Evolutionary conservation across 2,329 filamentous ascomycete genomes (phyloP).

Genomic region (Leptosphaerulina australis): DNA sequence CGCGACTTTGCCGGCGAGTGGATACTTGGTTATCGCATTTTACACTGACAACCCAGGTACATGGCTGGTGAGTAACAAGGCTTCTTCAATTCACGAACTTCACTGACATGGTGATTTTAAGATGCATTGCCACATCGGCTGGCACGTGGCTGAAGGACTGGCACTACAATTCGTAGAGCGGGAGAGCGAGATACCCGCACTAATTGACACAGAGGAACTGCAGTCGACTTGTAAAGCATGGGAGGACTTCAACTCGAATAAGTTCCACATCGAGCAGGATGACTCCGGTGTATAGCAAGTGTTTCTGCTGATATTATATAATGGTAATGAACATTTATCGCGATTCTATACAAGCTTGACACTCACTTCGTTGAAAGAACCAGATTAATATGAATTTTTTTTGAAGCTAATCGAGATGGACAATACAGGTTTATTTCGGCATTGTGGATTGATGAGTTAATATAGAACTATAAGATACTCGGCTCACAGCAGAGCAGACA

Average conservation of each 20-base stretch:
- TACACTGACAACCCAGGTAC: conserved; percentile 59
- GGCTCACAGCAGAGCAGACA: too few species aligned
- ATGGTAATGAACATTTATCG: too few species aligned
- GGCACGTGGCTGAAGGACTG: conserved; percentile 65
- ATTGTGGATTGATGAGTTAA: too few species aligned
- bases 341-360: too few species aligned
- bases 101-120: conserved; percentile 7
- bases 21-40: conserved; percentile 58
- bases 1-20: conserved; percentile 34
- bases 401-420: too few species aligned
- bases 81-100: not conserved
- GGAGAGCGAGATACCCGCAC: conserved; percentile 30
- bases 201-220: not conserved
- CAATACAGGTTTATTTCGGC: too few species aligned
- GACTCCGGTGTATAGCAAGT: conserved; percentile 11
- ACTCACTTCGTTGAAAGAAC: too few species aligned
- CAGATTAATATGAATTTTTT: too few species aligned
- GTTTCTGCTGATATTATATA: too few species aligned
- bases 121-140: conserved; percentile 44
- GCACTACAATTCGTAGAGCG: conserved; percentile 59
- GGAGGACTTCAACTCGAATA: not conserved
- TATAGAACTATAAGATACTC: too few species aligned
- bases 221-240: conserved; percentile 4
- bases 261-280: conserved; percentile 5
- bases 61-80: conserved; percentile 26